Evolutionary conservation across 2,329 filamentous ascomycete species (phyloP).

Genomic region (Penicillium sp.): DNA sequence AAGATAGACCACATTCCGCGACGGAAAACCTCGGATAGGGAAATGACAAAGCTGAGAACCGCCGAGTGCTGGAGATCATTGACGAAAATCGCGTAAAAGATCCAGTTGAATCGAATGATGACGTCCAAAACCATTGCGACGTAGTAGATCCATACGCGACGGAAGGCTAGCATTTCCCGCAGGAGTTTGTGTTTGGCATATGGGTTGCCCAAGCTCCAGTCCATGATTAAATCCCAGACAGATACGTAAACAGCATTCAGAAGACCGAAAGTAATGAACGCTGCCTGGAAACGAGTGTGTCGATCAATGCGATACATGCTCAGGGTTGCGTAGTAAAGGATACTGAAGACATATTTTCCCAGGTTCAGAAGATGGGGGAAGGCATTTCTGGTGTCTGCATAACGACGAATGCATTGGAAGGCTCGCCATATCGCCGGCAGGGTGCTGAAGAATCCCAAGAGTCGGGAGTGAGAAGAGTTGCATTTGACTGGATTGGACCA

Average conservation of each 20-base stretch:
- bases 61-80: constrained; percentile 79
- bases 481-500: constrained; percentile 75
- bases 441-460: constrained; percentile 80
- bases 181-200: constrained; percentile 66
- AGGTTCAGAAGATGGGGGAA: constrained; percentile 93
- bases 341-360: constrained; percentile 85
- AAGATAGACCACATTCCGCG: constrained; percentile 89
- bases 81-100: constrained; percentile 85
- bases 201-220: constrained; percentile 86
- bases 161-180: constrained; percentile 76
- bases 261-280: constrained; percentile 78
- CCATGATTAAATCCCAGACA: constrained; percentile 94
- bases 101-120: constrained; percentile 86
- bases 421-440: constrained; percentile 88
- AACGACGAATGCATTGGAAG: constrained; percentile 86
- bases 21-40: constrained; percentile 75
- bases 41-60: constrained; percentile 74
- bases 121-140: constrained; percentile 78
- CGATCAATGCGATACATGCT: constrained; percentile 78
- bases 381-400: constrained; percentile 76
- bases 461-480: constrained; percentile 79
- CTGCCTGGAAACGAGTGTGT: constrained; percentile 55
- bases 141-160: constrained; percentile 81
- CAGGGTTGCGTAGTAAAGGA: constrained; percentile 72
- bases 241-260: constrained; percentile 81